Conservation (phyloP, 2,329 filamentous ascomycete species). For the Aureobasidium sp. region DNA sequence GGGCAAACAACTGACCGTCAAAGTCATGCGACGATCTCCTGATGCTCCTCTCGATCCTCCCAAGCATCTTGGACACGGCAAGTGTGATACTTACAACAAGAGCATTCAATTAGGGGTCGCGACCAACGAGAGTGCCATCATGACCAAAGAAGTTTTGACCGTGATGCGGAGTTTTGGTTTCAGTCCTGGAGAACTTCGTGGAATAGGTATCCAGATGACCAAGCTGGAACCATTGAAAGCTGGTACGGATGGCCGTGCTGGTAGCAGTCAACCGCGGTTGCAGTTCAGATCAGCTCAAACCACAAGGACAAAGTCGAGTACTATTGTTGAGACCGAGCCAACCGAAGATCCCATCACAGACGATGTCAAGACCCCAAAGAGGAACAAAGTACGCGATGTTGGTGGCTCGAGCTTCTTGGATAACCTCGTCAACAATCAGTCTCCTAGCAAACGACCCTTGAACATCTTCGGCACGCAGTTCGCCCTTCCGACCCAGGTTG, state of each 20-base stretch:
- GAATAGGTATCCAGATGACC: slow-evolving; percentile 86
- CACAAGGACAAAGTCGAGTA: slow-evolving; percentile 21
- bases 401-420: slow-evolving; percentile 28
- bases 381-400: slow-evolving; percentile 21
- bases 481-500: slow-evolving; percentile 74
- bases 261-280: slow-evolving; percentile 72
- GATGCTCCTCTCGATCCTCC: slow-evolving; percentile 85
- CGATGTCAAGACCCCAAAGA: slow-evolving; percentile 34
- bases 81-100: slow-evolving; percentile 91
- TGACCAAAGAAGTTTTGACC: slow-evolving; percentile 76
- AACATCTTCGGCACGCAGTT: slow-evolving; percentile 88
- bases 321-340: neutral
- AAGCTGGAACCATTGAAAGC: slow-evolving; percentile 74
- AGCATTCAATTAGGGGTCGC: slow-evolving; percentile 74
- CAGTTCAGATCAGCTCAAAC: slow-evolving; percentile 55
- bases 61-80: slow-evolving; percentile 91
- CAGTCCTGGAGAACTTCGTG: slow-evolving; percentile 84
- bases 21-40: slow-evolving; percentile 80
- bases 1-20: slow-evolving; percentile 82
- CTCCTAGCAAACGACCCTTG: slow-evolving; percentile 54
- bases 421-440: slow-evolving; percentile 34
- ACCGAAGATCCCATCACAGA: slow-evolving; percentile 39
- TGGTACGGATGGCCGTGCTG: slow-evolving; percentile 41
- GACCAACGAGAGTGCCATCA: slow-evolving; percentile 62
- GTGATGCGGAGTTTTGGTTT: slow-evolving; percentile 76